These are phyloP conservation scores for Hansenula sp. DNA, from an alignment of 1,139 yeast species.

Conservation along the genomic window DNA sequence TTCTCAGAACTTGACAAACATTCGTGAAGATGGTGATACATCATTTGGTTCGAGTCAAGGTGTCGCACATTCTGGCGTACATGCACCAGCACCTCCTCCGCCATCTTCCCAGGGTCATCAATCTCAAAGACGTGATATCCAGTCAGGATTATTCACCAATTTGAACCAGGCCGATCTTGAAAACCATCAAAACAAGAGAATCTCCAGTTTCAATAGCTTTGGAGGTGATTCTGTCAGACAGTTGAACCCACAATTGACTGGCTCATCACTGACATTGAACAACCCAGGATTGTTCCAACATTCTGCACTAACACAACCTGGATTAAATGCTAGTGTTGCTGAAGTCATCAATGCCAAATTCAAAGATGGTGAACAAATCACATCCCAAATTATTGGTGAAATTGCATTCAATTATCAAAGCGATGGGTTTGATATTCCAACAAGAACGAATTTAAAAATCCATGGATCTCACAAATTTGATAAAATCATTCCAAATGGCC, in stretches of 20 bases:
- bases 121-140: constrained; percentile 42
- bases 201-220: constrained; percentile 22
- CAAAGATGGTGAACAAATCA: constrained; percentile 56
- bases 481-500: constrained; percentile 32
- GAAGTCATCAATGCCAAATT: constrained; percentile 76
- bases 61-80: constrained; percentile 1
- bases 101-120: constrained; percentile 12
- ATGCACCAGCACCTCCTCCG: constrained; percentile 11
- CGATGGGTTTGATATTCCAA: constrained; percentile 30
- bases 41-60: constrained; percentile 6
- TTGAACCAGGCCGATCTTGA: constrained; percentile 36
- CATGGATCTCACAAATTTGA: constrained; percentile 26
- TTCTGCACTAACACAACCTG: constrained; percentile 49
- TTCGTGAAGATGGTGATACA: constrained; percentile 22
- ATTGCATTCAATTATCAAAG: constrained; percentile 64
- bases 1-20: constrained; percentile 16
- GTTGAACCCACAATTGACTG: constrained; percentile 34
- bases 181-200: constrained; percentile 19
- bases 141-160: constrained; percentile 52
- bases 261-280: constrained; percentile 26
- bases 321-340: constrained; percentile 73
- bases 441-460: constrained; percentile 30
- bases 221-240: constrained; percentile 21
- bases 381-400: constrained; percentile 72
- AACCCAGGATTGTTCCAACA: constrained; percentile 44